Evolutionary conservation across 2,329 filamentous ascomycete species (phyloP), one percentile per base, ranked within the genome.

Genomic region (Ceratocystis colombiana): DNA sequence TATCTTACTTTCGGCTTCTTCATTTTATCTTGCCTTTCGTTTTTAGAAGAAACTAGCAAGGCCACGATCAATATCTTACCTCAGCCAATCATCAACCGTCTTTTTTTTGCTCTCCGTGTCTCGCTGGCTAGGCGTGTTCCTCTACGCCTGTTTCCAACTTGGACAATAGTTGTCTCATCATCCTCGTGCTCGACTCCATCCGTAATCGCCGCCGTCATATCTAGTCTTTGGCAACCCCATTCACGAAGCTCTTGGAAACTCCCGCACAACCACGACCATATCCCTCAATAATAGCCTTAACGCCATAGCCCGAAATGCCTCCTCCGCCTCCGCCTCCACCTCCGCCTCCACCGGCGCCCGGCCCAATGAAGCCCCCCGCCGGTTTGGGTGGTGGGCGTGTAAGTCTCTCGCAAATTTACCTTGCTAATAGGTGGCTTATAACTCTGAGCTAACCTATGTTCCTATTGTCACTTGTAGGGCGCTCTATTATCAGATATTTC

Each of bases 401-500:
- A 22, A 55, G 64, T 22, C 37, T 6, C 10, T 4, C 46, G 22
- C 17, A 44, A 41, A 2, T 12, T 25, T 17, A 4, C 4, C 17
- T 67, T 5, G 22, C 4, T 8, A 22, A 46, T 4, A 12, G 0
- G 22, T 1, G 46, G 37, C 64, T 64, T 15, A 37, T 65, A 72
- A 70, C 64, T 28, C 22, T 68, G 59, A 68, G 28, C 66, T 61
- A 59, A 61, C 61, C 61, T 46, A 15, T 46, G 17, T 5, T 12
- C 25, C 12, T 8, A n/a, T 33, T n/a, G 10, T 8, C 20, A 25
- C 44, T 45, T 57, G 71, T 61, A 97, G 93, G 88, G 88, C 71
- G 92, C 93, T 65, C 81, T 99, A 45, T 83, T 97, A 57, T 82
- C 85, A 72, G 93, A 97, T 75, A 99, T 99, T 71, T 79, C 80